phyloP scores from a whole-genome alignment of 805 yeast genomes.

The Metschnikowia kunwiensis region DNA sequence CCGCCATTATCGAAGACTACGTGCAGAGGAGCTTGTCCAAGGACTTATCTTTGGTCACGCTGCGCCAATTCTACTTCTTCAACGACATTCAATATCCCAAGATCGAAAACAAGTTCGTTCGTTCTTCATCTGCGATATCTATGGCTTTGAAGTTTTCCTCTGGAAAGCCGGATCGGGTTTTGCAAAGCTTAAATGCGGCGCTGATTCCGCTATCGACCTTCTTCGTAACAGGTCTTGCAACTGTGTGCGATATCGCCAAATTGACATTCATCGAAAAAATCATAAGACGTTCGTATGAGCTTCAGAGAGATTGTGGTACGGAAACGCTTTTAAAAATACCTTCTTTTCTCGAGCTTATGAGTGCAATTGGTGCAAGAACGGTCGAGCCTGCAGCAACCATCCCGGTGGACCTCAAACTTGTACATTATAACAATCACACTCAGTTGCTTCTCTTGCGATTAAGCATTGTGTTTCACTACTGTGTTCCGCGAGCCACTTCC shows the following conservation, averaged over 20 bases:
- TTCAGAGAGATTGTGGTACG: neutral
- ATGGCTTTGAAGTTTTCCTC: neutral
- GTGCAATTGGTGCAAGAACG: constrained; percentile 8
- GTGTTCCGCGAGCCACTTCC: neutral
- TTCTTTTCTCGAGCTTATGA: constrained; percentile 1
- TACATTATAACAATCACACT: constrained; percentile 20
- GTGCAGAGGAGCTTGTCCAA: constrained; percentile 13
- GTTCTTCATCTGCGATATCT: neutral
- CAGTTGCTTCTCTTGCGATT: constrained; percentile 18
- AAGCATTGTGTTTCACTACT: constrained; percentile 19
- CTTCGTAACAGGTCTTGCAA: neutral
- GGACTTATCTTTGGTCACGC: constrained; percentile 5
- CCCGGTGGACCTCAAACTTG: constrained; percentile 21
- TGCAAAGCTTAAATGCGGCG: neutral
- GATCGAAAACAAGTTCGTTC: neutral
- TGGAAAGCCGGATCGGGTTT: constrained; percentile 1
- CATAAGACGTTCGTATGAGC: constrained; percentile 2
- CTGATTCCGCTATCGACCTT: constrained; percentile 3
- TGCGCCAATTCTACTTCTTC: constrained; percentile 26
- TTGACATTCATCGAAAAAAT: constrained; percentile 2
- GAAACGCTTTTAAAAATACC: neutral
- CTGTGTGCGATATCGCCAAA: neutral
- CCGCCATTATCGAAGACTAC: constrained; percentile 21
- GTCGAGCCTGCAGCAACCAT: neutral
- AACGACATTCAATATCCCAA: constrained; percentile 5